phyloP scores from a whole-genome alignment of 179 eudicot genomes.

The Amaranthus tricolor region DNA sequence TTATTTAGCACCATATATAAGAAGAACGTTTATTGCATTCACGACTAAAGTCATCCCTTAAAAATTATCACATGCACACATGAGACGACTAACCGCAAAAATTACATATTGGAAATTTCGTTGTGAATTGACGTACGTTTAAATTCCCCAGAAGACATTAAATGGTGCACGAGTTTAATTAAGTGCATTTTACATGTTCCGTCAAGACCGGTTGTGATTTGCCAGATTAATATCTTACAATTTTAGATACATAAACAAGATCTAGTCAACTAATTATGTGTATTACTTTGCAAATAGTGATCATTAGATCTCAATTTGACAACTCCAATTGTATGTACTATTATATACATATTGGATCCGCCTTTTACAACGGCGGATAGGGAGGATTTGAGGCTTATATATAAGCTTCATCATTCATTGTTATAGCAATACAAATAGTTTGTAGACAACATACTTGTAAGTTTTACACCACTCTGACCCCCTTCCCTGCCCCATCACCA shows the following conservation, averaged over 20 bases:
- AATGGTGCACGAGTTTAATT: background rate
- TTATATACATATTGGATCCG: background rate
- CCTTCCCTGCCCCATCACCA: background rate
- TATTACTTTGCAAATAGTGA: background rate
- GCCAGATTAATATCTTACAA: background rate
- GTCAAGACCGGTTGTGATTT: background rate
- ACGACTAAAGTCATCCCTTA: no score
- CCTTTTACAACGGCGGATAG: background rate
- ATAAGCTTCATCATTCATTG: background rate
- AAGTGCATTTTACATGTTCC: constrained; percentile 8
- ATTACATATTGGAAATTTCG: background rate
- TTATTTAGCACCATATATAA: no score
- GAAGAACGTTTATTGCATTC: no score
- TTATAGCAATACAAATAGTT: background rate
- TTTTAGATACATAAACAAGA: background rate
- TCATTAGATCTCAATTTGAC: constrained; percentile 18
- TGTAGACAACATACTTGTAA: no score
- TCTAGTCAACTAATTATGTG: constrained; percentile 10
- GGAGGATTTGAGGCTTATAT: background rate
- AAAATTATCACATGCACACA: no score
- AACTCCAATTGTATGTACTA: background rate
- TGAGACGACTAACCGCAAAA: no score
- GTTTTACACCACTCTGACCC: background rate
- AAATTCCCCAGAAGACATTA: background rate
- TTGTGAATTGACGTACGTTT: background rate